phyloP scores from a whole-genome alignment of 139 green algal genomes.

The Pleodorina starrii region DNA sequence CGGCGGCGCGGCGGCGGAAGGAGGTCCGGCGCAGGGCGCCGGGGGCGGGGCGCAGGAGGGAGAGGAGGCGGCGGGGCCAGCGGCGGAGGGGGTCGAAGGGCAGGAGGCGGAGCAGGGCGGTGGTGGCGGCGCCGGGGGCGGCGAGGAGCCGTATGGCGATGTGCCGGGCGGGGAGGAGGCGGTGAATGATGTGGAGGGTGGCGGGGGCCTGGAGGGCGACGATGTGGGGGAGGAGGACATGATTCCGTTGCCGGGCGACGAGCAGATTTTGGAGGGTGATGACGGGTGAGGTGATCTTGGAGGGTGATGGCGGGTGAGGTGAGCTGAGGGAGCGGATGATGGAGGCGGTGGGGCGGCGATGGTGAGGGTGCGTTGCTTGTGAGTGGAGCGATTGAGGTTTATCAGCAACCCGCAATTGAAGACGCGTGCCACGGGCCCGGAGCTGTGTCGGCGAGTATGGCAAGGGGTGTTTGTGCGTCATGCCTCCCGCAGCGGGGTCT shows the following conservation, averaged over 20 bases:
- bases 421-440: no score
- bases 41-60: neutral
- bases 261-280: neutral
- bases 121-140: neutral
- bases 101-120: conserved; percentile 2
- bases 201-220: neutral
- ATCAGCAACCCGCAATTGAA: no score
- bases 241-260: neutral
- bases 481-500: no score
- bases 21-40: neutral
- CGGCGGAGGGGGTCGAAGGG: neutral
- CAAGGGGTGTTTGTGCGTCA: no score
- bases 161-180: neutral
- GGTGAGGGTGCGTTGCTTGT: no score
- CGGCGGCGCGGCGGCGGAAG: neutral
- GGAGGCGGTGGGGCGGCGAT: no score
- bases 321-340: no score
- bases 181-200: neutral
- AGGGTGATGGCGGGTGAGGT: neutral
- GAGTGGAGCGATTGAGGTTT: no score
- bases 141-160: neutral
- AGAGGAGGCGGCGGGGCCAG: neutral
- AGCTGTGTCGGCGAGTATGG: no score
- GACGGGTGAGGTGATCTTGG: neutral
- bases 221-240: neutral